These are phyloP conservation scores for Metroxylon sagu DNA, from an alignment of 176 grass and related monocot species.

Conservation along the genomic window DNA sequence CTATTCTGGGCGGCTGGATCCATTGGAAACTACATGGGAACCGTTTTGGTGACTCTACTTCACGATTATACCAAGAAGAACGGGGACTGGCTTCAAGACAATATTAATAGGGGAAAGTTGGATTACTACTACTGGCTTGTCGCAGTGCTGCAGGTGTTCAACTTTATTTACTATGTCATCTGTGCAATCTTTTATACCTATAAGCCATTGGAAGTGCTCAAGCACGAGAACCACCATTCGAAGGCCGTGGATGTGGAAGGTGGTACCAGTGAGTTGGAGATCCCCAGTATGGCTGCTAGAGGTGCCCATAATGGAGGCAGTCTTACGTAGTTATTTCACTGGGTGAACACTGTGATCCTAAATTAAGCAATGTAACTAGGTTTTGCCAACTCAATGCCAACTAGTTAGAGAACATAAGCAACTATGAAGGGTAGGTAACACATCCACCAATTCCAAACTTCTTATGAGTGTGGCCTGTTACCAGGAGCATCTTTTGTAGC, in stretches of 20 bases:
- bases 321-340: no score
- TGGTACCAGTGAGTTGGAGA: not conserved
- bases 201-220: conserved; percentile 47
- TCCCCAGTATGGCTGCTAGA: no score
- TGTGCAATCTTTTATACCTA: conserved; percentile 62
- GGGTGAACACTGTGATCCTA: no score
- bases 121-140: conserved; percentile 82
- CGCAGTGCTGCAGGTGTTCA: conserved; percentile 49
- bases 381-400: no score
- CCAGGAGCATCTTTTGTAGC: no score
- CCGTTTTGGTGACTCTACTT: conserved; percentile 55
- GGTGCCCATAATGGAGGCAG: no score
- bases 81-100: conserved; percentile 87
- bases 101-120: conserved; percentile 75
- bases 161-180: conserved; percentile 51
- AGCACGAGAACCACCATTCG: conserved; percentile 7
- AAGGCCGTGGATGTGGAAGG: not conserved
- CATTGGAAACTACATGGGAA: conserved; percentile 64
- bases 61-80: conserved; percentile 37
- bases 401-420: no score
- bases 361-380: no score
- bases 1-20: conserved; percentile 67
- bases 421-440: no score
- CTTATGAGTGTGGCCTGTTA: no score
- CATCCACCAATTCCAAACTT: no score